Evolutionary conservation across 108 stramenopile species (phyloP).

Genomic region (Seminavis robusta): DNA sequence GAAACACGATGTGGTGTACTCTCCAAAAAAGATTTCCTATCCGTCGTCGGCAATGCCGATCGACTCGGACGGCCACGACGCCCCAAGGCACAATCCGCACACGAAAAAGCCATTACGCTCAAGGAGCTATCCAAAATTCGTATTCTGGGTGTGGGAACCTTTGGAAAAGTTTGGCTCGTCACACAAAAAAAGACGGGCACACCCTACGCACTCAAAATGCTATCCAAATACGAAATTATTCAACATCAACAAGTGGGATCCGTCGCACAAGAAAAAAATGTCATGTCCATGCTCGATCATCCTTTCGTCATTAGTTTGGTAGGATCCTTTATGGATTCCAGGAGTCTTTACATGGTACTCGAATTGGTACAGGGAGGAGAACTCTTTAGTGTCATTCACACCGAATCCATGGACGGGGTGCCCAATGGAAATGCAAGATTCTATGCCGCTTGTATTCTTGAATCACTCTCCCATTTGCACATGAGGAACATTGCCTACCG

Average conservation of each 20-base stretch:
- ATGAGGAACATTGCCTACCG: slow-evolving; percentile 85
- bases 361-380: slow-evolving; percentile 80
- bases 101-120: slow-evolving; percentile 24
- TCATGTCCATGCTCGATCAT: slow-evolving; percentile 88
- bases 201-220: slow-evolving; percentile 91
- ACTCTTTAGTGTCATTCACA: slow-evolving; percentile 74
- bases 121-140: slow-evolving; percentile 48
- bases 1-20: slow-evolving; percentile 44
- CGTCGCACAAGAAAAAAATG: slow-evolving; percentile 91
- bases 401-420: slow-evolving; percentile 45
- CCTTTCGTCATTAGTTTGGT: slow-evolving; percentile 85
- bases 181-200: slow-evolving; percentile 38
- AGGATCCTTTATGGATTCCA: slow-evolving; percentile 79
- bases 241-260: slow-evolving; percentile 83
- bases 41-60: slow-evolving; percentile 40
- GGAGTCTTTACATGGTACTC: slow-evolving; percentile 81
- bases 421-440: slow-evolving; percentile 55
- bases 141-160: slow-evolving; percentile 80
- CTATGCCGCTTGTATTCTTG: slow-evolving; percentile 63
- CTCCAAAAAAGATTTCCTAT: slow-evolving; percentile 47
- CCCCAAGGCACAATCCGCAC: slow-evolving; percentile 29
- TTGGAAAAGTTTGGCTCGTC: slow-evolving; percentile 89
- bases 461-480: slow-evolving; percentile 67
- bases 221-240: slow-evolving; percentile 79
- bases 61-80: slow-evolving; percentile 40